Evolutionary conservation across 495 filamentous ascomycete genomes (phyloP).

Genomic region (Penicillium simplicissimum): DNA sequence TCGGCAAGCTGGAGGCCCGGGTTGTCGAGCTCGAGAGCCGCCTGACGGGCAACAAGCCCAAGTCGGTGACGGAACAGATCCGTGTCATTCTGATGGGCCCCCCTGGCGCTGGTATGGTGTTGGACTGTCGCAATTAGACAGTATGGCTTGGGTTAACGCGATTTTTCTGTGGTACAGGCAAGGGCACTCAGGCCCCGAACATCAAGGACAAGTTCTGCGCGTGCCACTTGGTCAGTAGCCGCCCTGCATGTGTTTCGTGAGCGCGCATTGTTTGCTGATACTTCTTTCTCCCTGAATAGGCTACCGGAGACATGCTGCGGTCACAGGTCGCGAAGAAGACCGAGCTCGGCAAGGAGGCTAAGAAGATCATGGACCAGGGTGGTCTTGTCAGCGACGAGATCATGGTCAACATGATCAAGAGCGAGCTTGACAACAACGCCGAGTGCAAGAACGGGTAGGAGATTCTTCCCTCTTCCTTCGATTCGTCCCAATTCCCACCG

Average conservation of each 20-base stretch:
- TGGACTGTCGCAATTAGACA: slow-evolving; percentile 8
- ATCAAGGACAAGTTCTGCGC: slow-evolving; percentile 96
- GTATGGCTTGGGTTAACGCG: slow-evolving; percentile 15
- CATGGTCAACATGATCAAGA: slow-evolving; percentile 98
- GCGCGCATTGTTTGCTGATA: slow-evolving; percentile 10
- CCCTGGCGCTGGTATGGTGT: slow-evolving; percentile 83
- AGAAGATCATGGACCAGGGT: slow-evolving; percentile 99
- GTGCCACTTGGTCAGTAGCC: slow-evolving; percentile 83
- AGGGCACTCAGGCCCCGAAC: slow-evolving; percentile 96
- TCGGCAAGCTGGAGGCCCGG: slow-evolving; percentile 80
- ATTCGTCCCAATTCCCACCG: not conserved
- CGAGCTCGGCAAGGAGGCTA: slow-evolving; percentile 87
- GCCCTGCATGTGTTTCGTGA: not conserved
- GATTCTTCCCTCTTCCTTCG: not conserved
- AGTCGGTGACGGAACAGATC: slow-evolving; percentile 58
- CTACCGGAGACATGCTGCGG: slow-evolving; percentile 98
- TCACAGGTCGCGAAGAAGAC: slow-evolving; percentile 99
- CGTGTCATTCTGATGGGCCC: slow-evolving; percentile 98
- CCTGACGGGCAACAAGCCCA: slow-evolving; percentile 56
- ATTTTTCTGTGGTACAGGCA: slow-evolving; percentile 59
- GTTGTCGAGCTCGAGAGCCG: slow-evolving; percentile 74
- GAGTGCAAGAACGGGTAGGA: slow-evolving; percentile 91
- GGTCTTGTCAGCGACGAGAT: slow-evolving; percentile 98
- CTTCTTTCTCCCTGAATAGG: slow-evolving; percentile 51
- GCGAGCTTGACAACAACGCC: slow-evolving; percentile 86